These are phyloP conservation scores for Linderniella brevidens DNA, from an alignment of 257 asterid genomes.

Conservation along the genomic window DNA sequence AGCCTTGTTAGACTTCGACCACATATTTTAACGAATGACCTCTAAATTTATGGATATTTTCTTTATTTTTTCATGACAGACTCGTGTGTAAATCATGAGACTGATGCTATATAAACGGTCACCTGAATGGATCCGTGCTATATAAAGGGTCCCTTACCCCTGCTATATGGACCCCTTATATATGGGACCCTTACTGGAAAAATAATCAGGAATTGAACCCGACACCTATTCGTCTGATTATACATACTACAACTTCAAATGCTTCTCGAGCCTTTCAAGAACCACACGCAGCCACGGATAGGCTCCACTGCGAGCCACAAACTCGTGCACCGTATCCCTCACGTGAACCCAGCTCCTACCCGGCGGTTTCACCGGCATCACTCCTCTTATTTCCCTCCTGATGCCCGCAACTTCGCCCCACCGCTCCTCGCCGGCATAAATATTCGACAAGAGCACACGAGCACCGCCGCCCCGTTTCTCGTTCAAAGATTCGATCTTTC, in stretches of 20 bases:
- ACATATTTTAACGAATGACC: too few relatives aligned
- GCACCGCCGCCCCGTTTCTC: conserved; percentile 32
- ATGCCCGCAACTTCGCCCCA: conserved; percentile 26
- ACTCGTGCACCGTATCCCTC: conserved; percentile 23
- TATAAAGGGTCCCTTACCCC: too few relatives aligned
- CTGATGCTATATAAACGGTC: too few relatives aligned
- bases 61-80: too few relatives aligned
- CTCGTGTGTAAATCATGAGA: too few relatives aligned
- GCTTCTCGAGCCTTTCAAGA: conserved; percentile 17
- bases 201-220: too few relatives aligned
- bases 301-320: conserved; percentile 19
- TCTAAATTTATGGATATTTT: too few relatives aligned
- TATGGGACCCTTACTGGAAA: too few relatives aligned
- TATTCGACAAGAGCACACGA: conserved; percentile 28
- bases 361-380: conserved; percentile 17
- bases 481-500: conserved; percentile 22
- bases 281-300: conserved; percentile 13
- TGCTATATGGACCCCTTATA: too few relatives aligned
- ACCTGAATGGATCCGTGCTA: too few relatives aligned
- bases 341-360: conserved; percentile 36
- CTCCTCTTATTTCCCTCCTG: conserved; percentile 29
- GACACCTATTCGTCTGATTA: too few relatives aligned
- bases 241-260: conserved; percentile 7
- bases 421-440: conserved; percentile 24
- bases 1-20: too few relatives aligned